Evolutionary conservation across 129 eudicot genomes (phyloP).

Genomic region (Rutidosis leptorrhynchoides): DNA sequence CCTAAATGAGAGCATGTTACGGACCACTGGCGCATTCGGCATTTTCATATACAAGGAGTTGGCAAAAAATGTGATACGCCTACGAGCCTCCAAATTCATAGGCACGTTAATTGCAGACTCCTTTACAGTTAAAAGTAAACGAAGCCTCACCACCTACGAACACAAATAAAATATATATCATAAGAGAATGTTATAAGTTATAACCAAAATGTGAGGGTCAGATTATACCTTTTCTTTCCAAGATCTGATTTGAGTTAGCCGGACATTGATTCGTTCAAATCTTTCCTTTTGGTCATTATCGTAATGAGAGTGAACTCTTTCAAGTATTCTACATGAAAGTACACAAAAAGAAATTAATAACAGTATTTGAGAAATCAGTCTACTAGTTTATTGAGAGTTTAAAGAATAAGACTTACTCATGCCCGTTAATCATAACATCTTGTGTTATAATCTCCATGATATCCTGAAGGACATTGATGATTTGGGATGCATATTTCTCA

Average conservation of each 20-base stretch:
- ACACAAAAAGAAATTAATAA: not conserved
- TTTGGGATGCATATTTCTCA: slow-evolving; percentile 56
- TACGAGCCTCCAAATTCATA: slow-evolving; percentile 92
- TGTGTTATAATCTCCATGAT: slow-evolving; percentile 88
- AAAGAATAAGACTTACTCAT: slow-evolving; percentile 54
- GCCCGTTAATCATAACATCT: slow-evolving; percentile 86
- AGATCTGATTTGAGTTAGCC: slow-evolving; percentile 42
- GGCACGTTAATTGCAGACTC: slow-evolving; percentile 98
- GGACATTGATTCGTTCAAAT: slow-evolving; percentile 63
- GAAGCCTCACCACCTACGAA: slow-evolving; percentile 79
- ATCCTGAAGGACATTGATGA: slow-evolving; percentile 89
- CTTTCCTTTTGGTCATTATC: slow-evolving; percentile 56
- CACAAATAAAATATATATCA: not conserved
- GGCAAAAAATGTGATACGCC: slow-evolving; percentile 93
- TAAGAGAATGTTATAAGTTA: not conserved
- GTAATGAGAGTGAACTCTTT: slow-evolving; percentile 38
- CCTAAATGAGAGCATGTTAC: slow-evolving; percentile 99
- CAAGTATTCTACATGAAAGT: slow-evolving; percentile 51
- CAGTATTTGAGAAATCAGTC: slow-evolving; percentile 1
- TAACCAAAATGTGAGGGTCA: slow-evolving; percentile 15
- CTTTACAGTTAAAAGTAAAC: slow-evolving; percentile 83
- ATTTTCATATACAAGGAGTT: slow-evolving; percentile 93
- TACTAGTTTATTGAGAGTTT: not conserved
- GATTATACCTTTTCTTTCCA: slow-evolving; percentile 91
- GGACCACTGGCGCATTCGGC: slow-evolving; percentile 96